These are phyloP conservation scores for Cavenderia fasciculata DNA, from an alignment of 78 protist genomes.

Conservation along the genomic window DNA sequence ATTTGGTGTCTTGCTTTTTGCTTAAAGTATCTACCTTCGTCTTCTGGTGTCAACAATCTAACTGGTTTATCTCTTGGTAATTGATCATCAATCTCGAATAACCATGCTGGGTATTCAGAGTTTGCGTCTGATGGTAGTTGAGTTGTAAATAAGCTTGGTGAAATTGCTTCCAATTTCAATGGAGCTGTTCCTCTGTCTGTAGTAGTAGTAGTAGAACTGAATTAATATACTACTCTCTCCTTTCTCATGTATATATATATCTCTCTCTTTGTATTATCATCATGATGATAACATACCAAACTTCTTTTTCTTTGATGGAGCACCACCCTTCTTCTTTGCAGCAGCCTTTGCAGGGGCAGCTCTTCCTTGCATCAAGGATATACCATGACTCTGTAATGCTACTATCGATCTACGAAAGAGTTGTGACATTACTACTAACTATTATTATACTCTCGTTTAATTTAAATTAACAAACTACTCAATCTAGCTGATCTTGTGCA, in stretches of 20 bases:
- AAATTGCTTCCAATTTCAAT: constrained; percentile 33
- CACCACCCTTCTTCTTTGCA: constrained; percentile 49
- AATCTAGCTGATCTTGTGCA: too few species aligned
- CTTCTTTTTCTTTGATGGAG: constrained; percentile 44
- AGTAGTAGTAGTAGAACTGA: neutral
- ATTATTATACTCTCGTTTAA: too few species aligned
- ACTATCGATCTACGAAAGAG: too few species aligned
- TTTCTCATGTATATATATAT: neutral
- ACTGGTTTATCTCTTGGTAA: constrained; percentile 55
- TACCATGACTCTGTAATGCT: too few species aligned
- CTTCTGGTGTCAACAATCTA: constrained; percentile 50
- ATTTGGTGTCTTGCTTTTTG: constrained; percentile 39
- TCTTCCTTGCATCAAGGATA: neutral
- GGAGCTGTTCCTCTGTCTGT: constrained; percentile 57
- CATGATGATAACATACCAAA: neutral
- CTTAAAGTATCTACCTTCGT: constrained; percentile 57
- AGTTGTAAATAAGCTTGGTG: constrained; percentile 22
- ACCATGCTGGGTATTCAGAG: constrained; percentile 45
- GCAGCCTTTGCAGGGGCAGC: constrained; percentile 37
- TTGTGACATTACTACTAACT: too few species aligned
- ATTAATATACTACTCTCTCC: neutral
- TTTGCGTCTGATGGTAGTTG: neutral
- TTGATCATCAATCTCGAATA: constrained; percentile 29
- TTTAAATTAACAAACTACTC: too few species aligned
- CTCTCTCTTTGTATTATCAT: neutral